Evolutionary conservation across 768 basidiomycete genomes (phyloP), one percentile per base, ranked within the genome.

Genomic region (Mycena vitilis): DNA sequence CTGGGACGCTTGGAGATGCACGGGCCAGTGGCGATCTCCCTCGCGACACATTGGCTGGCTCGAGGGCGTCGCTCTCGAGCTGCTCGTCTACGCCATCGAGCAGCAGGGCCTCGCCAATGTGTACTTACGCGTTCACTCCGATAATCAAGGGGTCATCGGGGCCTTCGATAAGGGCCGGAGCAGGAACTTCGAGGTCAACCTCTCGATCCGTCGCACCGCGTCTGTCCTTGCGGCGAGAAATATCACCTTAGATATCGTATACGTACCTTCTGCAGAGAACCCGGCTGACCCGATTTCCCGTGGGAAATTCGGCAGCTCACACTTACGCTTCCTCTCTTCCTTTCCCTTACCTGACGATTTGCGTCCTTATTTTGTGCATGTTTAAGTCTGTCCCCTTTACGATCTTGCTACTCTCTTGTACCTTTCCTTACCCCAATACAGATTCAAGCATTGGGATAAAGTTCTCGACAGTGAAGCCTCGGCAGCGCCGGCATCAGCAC

Each of bases 41-140:
- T 51, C 42, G 2, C 57, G 70, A 5, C 71, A 74, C 66, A 78
- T 79, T 22, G 72, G 78, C 11, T 79, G 78, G 78, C 69, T 73
- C n/a, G 73, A 76, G 40, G 42, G 65, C 0, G 45, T 75, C 4
- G 74, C 71, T 6, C 34, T 64, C 40, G 56, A 64, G 44, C 56
- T 69, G 10, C 8, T 64, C 8, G 45, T 49, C 13, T 47, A 65
- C 25, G 36, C 66, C 6, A 63, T 73, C n/a, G 66, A 66, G 44
- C 34, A 62, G 22, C 25, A 36, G 7, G 72, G 66, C 45, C 60
- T 70, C 11, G 15, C 59, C 1, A 71, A 74, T 22, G 42, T 51
- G 18, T 58, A 74, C 52, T 23, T 47, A 8, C 45, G 8, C 18
- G 58, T 69, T 20, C 63, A 69, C 18, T 69, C 63, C 9, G 68